Percentiles rank a stretch among this genome's conserved stretches.
These are phyloP conservation scores for Sclerotinia trifoliorum DNA, from an alignment of 2,329 filamentous ascomycete species.

Conservation along the genomic window DNA sequence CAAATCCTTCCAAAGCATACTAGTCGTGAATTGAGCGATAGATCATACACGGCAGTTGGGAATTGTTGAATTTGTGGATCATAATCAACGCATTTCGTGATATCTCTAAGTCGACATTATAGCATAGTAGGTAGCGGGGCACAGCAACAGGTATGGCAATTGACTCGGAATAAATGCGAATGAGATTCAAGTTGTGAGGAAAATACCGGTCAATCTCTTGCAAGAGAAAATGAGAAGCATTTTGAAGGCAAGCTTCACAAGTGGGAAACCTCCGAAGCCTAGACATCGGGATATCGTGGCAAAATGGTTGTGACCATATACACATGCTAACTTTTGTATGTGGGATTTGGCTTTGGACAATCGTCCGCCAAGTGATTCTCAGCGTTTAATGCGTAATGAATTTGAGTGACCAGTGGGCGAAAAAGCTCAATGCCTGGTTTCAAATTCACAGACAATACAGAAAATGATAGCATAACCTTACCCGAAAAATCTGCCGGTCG, in stretches of 20 bases:
- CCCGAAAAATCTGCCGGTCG: not conserved
- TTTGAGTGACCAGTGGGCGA: not conserved
- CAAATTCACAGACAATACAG: too few relatives aligned
- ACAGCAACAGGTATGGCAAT: not conserved
- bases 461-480: not conserved
- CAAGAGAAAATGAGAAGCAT: not conserved
- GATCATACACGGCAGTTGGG: slow-evolving; percentile 1
- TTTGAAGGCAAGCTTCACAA: not conserved
- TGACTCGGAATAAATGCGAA: not conserved
- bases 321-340: not conserved
- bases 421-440: not conserved
- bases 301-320: not conserved
- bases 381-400: not conserved
- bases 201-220: too few relatives aligned
- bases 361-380: not conserved
- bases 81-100: not conserved
- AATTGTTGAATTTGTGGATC: not conserved
- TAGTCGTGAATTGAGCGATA: not conserved
- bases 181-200: not conserved
- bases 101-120: not conserved
- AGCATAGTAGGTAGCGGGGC: not conserved
- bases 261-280: too few relatives aligned
- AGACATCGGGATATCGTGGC: not conserved
- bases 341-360: too few relatives aligned
- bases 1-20: not conserved